phyloP scores from a whole-genome alignment of 164 flowering plant genomes.

The Umbellularia californica region DNA sequence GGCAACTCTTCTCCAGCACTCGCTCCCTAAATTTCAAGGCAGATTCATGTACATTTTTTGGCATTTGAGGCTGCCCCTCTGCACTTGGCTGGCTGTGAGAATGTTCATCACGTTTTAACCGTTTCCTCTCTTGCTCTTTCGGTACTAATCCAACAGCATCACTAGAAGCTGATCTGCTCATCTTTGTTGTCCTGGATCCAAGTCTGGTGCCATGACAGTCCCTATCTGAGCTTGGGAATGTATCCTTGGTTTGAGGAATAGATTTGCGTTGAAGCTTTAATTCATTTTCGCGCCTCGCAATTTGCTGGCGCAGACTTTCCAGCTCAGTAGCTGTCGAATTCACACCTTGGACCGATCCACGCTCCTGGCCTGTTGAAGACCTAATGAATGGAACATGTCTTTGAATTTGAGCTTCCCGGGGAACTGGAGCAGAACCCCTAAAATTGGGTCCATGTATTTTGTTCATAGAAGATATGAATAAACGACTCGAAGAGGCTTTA shows the following conservation, averaged over 20 bases:
- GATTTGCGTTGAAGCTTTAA: slow-evolving; percentile 45
- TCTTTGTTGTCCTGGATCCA: slow-evolving; percentile 21
- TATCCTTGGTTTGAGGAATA: slow-evolving; percentile 40
- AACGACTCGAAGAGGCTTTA: slow-evolving; percentile 29
- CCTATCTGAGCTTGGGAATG: slow-evolving; percentile 20
- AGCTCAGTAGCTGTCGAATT: slow-evolving; percentile 34
- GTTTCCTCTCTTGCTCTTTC: slow-evolving; percentile 49
- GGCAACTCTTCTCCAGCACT: background rate
- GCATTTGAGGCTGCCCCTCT: slow-evolving; percentile 17
- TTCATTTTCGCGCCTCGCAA: slow-evolving; percentile 73
- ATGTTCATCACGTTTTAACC: slow-evolving; percentile 33
- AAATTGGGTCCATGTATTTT: slow-evolving; percentile 29
- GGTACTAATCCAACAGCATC: slow-evolving; percentile 17
- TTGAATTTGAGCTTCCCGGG: slow-evolving; percentile 25
- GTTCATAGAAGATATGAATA: slow-evolving; percentile 29
- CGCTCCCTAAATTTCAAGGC: slow-evolving; percentile 15
- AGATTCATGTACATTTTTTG: slow-evolving; percentile 18
- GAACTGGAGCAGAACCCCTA: slow-evolving; percentile 24
- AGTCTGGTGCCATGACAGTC: slow-evolving; percentile 16
- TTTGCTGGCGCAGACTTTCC: slow-evolving; percentile 67
- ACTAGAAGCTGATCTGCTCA: slow-evolving; percentile 20
- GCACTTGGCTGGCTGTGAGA: slow-evolving; percentile 13
- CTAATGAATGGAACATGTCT: slow-evolving; percentile 23
- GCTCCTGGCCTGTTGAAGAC: slow-evolving; percentile 24
- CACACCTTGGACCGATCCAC: slow-evolving; percentile 27